These are phyloP conservation scores for Eugenia klotzschiana DNA, from an alignment of 441 rosid genomes.

Conservation along the genomic window DNA sequence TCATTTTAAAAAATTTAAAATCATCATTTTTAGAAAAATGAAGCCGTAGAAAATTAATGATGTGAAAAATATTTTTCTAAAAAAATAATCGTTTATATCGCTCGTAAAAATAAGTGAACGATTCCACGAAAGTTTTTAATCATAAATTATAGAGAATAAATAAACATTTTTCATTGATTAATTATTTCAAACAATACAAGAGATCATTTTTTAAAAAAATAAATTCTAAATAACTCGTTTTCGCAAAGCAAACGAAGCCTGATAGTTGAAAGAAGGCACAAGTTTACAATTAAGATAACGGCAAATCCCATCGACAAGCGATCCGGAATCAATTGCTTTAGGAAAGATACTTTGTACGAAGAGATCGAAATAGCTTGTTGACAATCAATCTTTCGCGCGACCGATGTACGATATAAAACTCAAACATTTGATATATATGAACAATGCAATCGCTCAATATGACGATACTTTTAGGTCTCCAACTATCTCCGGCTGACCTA, in stretches of 20 bases:
- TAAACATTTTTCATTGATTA: background rate
- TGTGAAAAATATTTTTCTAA: too few species aligned
- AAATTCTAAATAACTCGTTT: too few species aligned
- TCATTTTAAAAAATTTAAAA: too few species aligned
- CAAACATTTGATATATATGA: background rate
- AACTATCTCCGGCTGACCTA: background rate
- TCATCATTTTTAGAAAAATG: too few species aligned
- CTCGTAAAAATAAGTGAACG: too few species aligned
- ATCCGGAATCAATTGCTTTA: background rate
- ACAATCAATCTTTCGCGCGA: background rate
- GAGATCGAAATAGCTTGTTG: background rate
- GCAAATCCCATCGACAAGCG: background rate
- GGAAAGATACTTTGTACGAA: background rate
- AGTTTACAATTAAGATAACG: background rate
- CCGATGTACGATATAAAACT: background rate
- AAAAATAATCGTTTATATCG: too few species aligned
- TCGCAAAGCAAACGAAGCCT: too few species aligned
- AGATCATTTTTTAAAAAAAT: background rate
- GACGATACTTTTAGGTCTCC: background rate
- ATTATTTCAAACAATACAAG: background rate
- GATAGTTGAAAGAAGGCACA: background rate
- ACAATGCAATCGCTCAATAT: background rate
- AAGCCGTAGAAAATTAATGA: too few species aligned
- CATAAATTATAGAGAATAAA: too few species aligned
- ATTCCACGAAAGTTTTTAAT: too few species aligned